Evolutionary conservation across 2,329 filamentous ascomycete species (phyloP), one percentile per base, ranked within the genome.

Genomic region (Botryotinia convoluta): DNA sequence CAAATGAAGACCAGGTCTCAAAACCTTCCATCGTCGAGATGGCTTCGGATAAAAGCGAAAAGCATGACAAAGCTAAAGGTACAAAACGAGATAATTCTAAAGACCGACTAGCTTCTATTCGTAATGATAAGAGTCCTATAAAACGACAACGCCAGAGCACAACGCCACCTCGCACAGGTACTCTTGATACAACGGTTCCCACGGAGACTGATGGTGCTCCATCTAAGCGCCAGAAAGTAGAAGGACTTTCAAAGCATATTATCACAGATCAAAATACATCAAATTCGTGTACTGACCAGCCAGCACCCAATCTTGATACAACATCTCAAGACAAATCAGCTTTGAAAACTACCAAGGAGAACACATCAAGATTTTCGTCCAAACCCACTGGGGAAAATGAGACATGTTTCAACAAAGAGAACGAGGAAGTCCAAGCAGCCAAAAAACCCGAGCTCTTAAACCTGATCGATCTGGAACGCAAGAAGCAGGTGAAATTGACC

Each of bases 71-170:
- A 70, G 87, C 88, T 35, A 89, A 90, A 77, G 86, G 88, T 29
- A 80, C 90, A 20, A 91, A 89, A 79, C 84, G 88, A 73, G 88
- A 91, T 74, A 88, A 89, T 75, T 89, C 88, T 5, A 86, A 85
- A 70, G 89, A 91, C 74, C 83, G 85, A 44, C 80, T 86, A 20
- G 84, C 85, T 14, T 78, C 77, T 45, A 83, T 85, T 63, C 83
- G 85, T 12, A 84, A 85, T 22, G 89, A 90, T 39, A 73, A 67
- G 26, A 83, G 82, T 70, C 82, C 87, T 10, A 80, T 83, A n/a
- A 91, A 91, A 80, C 84, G 89, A 60, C 87, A 87, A 77, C 85
- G 89, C 42, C 84, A 84, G 44, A 91, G 89, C 76, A 84, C 86
- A 68, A 90, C 89, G 0, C 89, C 89, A 2, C 87, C 89, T 42